phyloP scores from a whole-genome alignment of 2,329 filamentous ascomycete genomes.

The Fusarium heterosporum region DNA sequence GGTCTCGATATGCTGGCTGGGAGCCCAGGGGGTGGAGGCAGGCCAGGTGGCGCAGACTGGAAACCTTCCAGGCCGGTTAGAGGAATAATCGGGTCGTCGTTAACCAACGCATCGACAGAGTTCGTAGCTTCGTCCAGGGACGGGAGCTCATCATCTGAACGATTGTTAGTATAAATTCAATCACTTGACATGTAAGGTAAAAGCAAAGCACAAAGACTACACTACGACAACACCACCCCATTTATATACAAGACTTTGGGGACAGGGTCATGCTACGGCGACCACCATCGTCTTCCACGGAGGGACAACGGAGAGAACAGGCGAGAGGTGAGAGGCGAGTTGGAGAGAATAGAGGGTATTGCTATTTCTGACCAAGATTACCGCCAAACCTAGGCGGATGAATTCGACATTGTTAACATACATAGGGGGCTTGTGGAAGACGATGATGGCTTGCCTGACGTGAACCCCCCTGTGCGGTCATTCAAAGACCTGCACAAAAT shows the following conservation, averaged over 20 bases:
- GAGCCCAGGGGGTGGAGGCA: slow-evolving; percentile 43
- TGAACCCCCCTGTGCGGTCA: slow-evolving; percentile 44
- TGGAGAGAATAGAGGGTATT: slow-evolving; percentile 55
- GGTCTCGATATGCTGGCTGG: slow-evolving; percentile 37
- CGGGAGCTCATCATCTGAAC: slow-evolving; percentile 71
- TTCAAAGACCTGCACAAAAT: slow-evolving; percentile 39
- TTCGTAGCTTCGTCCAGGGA: slow-evolving; percentile 70
- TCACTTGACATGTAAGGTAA: slow-evolving; percentile 38
- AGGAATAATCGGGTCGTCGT: slow-evolving; percentile 60
- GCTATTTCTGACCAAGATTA: slow-evolving; percentile 58
- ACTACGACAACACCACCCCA: slow-evolving; percentile 49
- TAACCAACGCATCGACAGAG: slow-evolving; percentile 76
- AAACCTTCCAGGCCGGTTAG: slow-evolving; percentile 27
- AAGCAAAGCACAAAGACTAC: slow-evolving; percentile 46
- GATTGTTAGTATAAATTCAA: slow-evolving; percentile 56
- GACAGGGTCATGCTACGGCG: slow-evolving; percentile 63
- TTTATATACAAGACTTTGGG: slow-evolving; percentile 58
- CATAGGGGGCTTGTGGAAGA: slow-evolving; percentile 72
- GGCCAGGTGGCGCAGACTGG: slow-evolving; percentile 50
- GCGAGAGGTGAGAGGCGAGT: slow-evolving; percentile 44
- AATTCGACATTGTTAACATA: slow-evolving; percentile 69
- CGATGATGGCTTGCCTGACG: slow-evolving; percentile 76
- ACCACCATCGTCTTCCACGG: slow-evolving; percentile 72
- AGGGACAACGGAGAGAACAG: slow-evolving; percentile 51
- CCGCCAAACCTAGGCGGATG: slow-evolving; percentile 49